Conservation (phyloP, 164 flowering plant species). For the Berberis thunbergii region DNA sequence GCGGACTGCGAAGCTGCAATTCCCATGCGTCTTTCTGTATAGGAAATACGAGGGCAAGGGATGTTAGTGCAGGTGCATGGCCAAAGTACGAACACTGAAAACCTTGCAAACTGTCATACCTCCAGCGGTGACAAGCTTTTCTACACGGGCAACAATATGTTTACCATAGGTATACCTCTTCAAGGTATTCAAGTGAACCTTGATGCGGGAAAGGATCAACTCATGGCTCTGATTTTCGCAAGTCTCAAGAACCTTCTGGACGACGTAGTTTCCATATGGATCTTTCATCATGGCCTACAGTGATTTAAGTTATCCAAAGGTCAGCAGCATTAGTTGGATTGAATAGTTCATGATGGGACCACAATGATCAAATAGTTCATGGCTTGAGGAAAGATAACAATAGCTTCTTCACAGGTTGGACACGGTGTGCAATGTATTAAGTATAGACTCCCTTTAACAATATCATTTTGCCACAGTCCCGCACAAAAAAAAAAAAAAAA, state of each 20-base stretch:
- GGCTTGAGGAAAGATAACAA: too few species aligned
- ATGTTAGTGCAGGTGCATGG: background rate
- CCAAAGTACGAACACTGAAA: background rate
- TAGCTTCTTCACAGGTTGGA: too few species aligned
- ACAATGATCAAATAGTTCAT: too few species aligned
- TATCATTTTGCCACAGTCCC: too few species aligned
- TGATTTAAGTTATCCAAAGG: background rate
- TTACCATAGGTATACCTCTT: conserved; percentile 81
- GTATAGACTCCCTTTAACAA: too few species aligned
- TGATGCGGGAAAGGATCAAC: conserved; percentile 65
- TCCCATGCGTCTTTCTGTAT: conserved; percentile 50
- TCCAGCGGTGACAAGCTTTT: conserved; percentile 75
- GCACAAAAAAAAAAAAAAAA: too few species aligned
- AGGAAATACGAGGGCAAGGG: background rate
- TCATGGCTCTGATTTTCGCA: conserved; percentile 68
- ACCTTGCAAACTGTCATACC: conserved; percentile 29
- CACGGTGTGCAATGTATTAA: too few species aligned
- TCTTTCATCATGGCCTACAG: conserved; percentile 95
- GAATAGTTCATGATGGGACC: too few species aligned
- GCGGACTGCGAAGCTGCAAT: conserved; percentile 24
- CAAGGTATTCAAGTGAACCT: conserved; percentile 64
- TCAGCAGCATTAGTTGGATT: background rate
- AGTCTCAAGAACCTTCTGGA: conserved; percentile 79
- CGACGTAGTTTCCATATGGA: conserved; percentile 86
- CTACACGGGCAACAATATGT: conserved; percentile 85